Evolutionary conservation across 805 yeast genomes (phyloP), one percentile per base, ranked within the genome.

Genomic region (Yarrowia divulgata): DNA sequence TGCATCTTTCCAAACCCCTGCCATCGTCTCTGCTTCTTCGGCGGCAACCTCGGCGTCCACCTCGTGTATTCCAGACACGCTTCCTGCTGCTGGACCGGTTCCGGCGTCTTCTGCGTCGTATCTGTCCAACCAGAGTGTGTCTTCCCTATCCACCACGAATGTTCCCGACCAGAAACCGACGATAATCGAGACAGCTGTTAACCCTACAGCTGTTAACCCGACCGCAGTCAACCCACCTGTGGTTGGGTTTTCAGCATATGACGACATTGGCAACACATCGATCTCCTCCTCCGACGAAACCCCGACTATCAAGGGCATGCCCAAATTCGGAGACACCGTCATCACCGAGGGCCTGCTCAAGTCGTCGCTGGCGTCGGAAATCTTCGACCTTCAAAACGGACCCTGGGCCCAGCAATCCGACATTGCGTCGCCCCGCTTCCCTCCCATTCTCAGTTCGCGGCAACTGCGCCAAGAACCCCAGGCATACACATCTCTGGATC

Each of bases 341-440:
- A 58, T 68, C 32, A 68, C 55, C 7, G 70, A 68, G 40, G 69
- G 54, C 0, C 49, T 60, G 35, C 50, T 62, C 14, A 48, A 62
- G 43, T 43, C 40, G 39, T 63, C 68, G 10, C 48, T 63, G 18
- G 68, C 68, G 29, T 63, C 68, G 2, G 68, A 63, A 19, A 63
- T 63, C 29, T 63, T 63, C 12, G 68, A 63, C 10, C 68, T 63
- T 8, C 68, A 63, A 12, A 63, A 63, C 68, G 55, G 68, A 1
- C 57, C 68, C 45, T 63, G 57, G 68, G 57, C 57, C 18, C 43
- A 63, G 12, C 14, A 23, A 8, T 16, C 68, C 10, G 68, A 63
- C n/a, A 63, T 63, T n/a, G 68, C 68, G 12, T 37, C 55, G 3
- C 68, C 57, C 14, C 14, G 57, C 4, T 63, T 63, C 34, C 68